These are phyloP conservation scores for Naganishia sp. DNA, from an alignment of 1,284 basidiomycete genomes.

Conservation along the genomic window DNA sequence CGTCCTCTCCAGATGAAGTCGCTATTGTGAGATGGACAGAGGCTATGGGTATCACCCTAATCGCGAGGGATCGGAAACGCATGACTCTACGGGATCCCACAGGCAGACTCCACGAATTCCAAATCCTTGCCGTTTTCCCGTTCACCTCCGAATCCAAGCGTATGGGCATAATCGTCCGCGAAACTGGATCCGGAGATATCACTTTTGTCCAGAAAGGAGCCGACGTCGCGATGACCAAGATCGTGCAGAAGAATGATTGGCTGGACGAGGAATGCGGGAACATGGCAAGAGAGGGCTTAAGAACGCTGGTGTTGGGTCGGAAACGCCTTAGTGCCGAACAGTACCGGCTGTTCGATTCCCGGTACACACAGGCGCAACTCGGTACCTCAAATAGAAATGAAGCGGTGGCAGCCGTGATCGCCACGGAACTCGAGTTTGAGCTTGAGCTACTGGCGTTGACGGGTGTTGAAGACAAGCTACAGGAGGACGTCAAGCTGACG, in stretches of 20 bases:
- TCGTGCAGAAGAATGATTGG: slow-evolving; percentile 98
- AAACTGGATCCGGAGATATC: slow-evolving; percentile 71
- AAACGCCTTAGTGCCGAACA: slow-evolving; percentile 70
- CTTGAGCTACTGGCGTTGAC: slow-evolving; percentile 91
- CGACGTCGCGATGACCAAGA: slow-evolving; percentile 92
- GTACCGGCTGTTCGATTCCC: slow-evolving; percentile 72
- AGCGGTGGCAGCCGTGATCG: slow-evolving; percentile 73
- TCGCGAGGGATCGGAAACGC: slow-evolving; percentile 80
- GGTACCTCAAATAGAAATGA: slow-evolving; percentile 76
- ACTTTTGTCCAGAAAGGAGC: slow-evolving; percentile 95
- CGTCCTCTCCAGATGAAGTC: slow-evolving; percentile 97
- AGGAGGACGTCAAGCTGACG: slow-evolving; percentile 93
- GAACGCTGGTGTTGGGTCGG: slow-evolving; percentile 89
- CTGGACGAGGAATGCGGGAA: slow-evolving; percentile 97
- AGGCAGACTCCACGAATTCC: slow-evolving; percentile 68
- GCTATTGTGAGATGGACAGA: slow-evolving; percentile 99
- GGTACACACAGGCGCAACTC: slow-evolving; percentile 76
- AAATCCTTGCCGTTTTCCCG: slow-evolving; percentile 92
- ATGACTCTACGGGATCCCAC: slow-evolving; percentile 75
- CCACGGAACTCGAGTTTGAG: slow-evolving; percentile 78
- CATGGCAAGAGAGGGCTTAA: slow-evolving; percentile 94
- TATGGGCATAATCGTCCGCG: slow-evolving; percentile 95
- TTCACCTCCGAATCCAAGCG: slow-evolving; percentile 98
- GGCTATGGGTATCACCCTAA: slow-evolving; percentile 85
- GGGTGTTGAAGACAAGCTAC: slow-evolving; percentile 97